Conservation (phyloP, 257 asterid genomes). For the Parsonsia alboflavescens region DNA sequence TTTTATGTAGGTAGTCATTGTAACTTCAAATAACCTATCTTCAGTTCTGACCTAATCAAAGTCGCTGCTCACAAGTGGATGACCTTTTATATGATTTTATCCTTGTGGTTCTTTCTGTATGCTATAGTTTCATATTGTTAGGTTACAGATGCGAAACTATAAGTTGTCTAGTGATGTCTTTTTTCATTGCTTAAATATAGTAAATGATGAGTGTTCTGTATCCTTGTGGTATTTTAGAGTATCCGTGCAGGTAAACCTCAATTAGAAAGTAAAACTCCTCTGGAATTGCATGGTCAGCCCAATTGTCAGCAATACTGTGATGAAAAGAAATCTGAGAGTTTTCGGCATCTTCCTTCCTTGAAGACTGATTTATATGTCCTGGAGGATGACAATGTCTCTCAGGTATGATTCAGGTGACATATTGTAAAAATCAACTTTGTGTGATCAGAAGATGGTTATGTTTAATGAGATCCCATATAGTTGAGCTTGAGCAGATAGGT, state of each 20-base stretch:
- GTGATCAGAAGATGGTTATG: constrained; percentile 2
- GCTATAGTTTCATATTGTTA: neutral
- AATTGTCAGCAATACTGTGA: constrained; percentile 23
- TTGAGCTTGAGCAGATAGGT: too few species aligned
- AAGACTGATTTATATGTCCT: constrained; percentile 31
- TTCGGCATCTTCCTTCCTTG: constrained; percentile 27
- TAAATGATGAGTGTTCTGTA: neutral
- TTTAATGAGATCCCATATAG: neutral
- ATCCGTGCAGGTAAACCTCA: constrained; percentile 28
- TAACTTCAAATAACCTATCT: neutral
- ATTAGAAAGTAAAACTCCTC: constrained; percentile 22
- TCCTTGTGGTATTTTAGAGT: constrained; percentile 38
- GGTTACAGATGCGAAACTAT: neutral
- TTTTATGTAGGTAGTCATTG: neutral
- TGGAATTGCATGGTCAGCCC: constrained; percentile 20
- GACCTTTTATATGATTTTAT: neutral
- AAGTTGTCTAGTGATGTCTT: neutral
- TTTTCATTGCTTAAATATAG: neutral
- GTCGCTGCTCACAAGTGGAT: neutral
- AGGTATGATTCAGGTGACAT: constrained; percentile 5
- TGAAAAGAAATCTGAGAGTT: constrained; percentile 33
- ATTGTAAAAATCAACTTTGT: neutral
- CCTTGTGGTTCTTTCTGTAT: neutral
- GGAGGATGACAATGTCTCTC: constrained; percentile 9
- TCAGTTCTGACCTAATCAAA: neutral